phyloP scores from a whole-genome alignment of 495 filamentous ascomycete species.

The Aspergillus nanangensis region DNA sequence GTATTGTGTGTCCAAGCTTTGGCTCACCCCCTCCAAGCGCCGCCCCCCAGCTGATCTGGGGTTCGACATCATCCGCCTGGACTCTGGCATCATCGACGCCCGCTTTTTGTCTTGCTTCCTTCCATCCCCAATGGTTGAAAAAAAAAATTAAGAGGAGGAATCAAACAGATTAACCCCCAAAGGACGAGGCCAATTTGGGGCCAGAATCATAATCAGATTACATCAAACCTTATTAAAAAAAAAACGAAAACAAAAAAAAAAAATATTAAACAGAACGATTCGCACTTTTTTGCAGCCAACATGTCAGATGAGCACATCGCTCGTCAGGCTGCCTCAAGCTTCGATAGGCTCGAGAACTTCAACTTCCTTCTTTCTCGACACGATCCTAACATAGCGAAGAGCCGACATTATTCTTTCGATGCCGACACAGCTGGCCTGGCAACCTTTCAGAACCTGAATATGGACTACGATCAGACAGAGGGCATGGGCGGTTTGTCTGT shows the following conservation, averaged over 20 bases:
- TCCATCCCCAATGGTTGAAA: slow-evolving; percentile 6
- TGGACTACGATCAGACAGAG: slow-evolving; percentile 46
- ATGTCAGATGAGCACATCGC: slow-evolving; percentile 39
- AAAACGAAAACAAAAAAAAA: slow-evolving; percentile 4
- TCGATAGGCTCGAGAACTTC: slow-evolving; percentile 42
- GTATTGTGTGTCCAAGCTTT: too few relatives aligned
- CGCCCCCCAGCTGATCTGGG: slow-evolving; percentile 24
- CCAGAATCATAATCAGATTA: not conserved
- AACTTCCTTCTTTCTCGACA: slow-evolving; percentile 38
- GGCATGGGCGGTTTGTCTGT: slow-evolving; percentile 45
- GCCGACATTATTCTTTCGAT: slow-evolving; percentile 42
- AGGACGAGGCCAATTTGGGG: slow-evolving; percentile 3
- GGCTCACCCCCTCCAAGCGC: slow-evolving; percentile 6
- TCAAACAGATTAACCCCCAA: not conserved
- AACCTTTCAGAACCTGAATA: slow-evolving; percentile 32
- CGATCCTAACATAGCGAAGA: slow-evolving; percentile 30
- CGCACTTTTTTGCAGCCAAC: slow-evolving; percentile 18
- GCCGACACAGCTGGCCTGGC: slow-evolving; percentile 33
- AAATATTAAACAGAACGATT: slow-evolving; percentile 10
- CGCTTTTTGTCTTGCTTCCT: slow-evolving; percentile 4
- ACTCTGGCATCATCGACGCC: slow-evolving; percentile 14
- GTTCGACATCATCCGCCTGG: slow-evolving; percentile 9
- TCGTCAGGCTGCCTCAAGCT: slow-evolving; percentile 23
- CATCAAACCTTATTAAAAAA: not conserved
- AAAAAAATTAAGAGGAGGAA: slow-evolving; percentile 1